Conservation (phyloP, 2,329 filamentous ascomycete genomes). For the Helminthosporium solani region DNA sequence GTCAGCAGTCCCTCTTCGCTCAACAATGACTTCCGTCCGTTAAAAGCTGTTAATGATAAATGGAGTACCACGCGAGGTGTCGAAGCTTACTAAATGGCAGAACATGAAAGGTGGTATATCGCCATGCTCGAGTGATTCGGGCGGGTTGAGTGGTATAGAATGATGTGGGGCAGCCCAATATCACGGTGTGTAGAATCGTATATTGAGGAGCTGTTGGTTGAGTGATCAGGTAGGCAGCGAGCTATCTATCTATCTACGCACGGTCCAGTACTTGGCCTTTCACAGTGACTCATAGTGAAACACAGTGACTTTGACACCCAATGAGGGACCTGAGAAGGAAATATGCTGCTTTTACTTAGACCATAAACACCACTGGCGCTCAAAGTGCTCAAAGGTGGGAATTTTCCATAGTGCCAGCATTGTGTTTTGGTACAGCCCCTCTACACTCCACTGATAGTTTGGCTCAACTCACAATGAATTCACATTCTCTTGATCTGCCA, state of each 20-base stretch:
- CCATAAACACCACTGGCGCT: conserved; percentile 6
- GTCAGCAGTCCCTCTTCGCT: conserved; percentile 8
- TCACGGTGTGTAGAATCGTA: too few species aligned
- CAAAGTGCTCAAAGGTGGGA: conserved; percentile 7
- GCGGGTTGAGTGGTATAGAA: conserved; percentile 5
- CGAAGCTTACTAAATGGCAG: not conserved
- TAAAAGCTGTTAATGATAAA: conserved; percentile 4
- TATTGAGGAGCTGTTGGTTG: too few species aligned
- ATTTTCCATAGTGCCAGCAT: conserved; percentile 2
- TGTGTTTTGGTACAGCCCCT: conserved; percentile 10
- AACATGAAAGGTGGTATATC: not conserved
- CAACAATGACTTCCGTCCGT: conserved; percentile 3
- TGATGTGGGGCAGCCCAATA: too few species aligned
- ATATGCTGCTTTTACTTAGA: not conserved
- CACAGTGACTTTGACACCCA: too few species aligned
- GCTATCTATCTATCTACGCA: too few species aligned
- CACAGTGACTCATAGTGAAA: too few species aligned
- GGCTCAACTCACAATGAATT: conserved; percentile 4
- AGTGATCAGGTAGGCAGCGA: too few species aligned
- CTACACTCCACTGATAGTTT: conserved; percentile 9
- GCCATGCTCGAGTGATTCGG: not conserved
- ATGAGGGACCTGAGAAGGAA: conserved; percentile 19
- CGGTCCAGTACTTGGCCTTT: too few species aligned
- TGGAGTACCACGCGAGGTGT: conserved; percentile 3
- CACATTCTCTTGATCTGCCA: conserved; percentile 6